Conservation (phyloP, 495 filamentous ascomycete genomes). For the Hypomontagnella submonticulosa region DNA sequence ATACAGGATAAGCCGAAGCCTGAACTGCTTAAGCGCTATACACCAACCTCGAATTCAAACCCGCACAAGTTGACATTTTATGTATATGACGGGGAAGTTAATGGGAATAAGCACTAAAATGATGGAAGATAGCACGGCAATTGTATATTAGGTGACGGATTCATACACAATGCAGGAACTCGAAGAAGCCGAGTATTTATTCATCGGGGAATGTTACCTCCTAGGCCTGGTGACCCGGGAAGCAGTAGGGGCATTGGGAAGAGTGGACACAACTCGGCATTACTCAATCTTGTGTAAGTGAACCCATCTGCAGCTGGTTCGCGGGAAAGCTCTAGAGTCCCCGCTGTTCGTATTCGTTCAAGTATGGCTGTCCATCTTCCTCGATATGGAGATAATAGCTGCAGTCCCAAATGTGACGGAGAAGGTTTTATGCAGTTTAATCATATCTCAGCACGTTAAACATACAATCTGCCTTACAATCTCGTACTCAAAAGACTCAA, state of each 20-base stretch:
- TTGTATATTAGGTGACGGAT: constrained; percentile 33
- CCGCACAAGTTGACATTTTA: constrained; percentile 28
- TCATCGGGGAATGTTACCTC: constrained; percentile 37
- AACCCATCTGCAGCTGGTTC: background rate
- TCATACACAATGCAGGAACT: constrained; percentile 34
- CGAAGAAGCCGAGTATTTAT: constrained; percentile 20
- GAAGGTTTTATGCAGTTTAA: background rate
- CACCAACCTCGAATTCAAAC: constrained; percentile 9
- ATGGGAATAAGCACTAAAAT: constrained; percentile 39
- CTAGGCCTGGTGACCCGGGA: constrained; percentile 34
- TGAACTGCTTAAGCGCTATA: no score
- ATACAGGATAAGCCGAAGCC: no score
- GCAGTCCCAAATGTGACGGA: background rate
- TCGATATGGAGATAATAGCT: constrained; percentile 1
- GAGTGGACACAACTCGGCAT: constrained; percentile 18
- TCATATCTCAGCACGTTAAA: no score
- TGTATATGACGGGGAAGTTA: constrained; percentile 21
- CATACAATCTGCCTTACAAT: no score
- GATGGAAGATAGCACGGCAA: constrained; percentile 24
- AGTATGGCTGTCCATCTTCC: constrained; percentile 3
- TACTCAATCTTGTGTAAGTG: constrained; percentile 28
- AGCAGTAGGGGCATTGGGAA: constrained; percentile 26
- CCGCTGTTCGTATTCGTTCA: constrained; percentile 41
- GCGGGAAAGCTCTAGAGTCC: background rate
- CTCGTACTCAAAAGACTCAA: no score